Base-by-base conservation (phyloP, 208 protist genomes). In the Trichomonas tenax region DNA sequence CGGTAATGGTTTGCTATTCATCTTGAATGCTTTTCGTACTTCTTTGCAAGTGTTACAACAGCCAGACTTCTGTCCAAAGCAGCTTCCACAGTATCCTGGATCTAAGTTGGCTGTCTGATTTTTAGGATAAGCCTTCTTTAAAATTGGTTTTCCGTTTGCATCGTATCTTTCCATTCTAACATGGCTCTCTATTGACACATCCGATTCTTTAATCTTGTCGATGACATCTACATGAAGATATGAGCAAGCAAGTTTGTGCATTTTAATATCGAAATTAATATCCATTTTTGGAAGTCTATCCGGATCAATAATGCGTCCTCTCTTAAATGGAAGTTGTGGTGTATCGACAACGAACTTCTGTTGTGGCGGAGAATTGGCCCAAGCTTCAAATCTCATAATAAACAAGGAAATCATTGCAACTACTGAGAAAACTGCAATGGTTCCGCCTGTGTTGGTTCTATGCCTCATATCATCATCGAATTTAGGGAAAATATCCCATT, bases 401-500 rank as follows among this genome's bases (percentile, higher is more conserved):
- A 93, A 93, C 15, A 93, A 26, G 51, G 31, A 15, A 38, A 51
- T 17, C 44, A 93, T 93, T 10, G 44, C 44, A 34, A 93, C 15
- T 48, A 93, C 41, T 26, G 86, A 58, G 15, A 40, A 34, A 93
- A 93, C 45, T 38, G 44, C 44, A 31, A 93, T 17, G 6, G 38
- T 51, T 51, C 86, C 86, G 15, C 86, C 86, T 38, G 40, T 38
- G n/a, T 41, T 93, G 0, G 86, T 93, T 93, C 45, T 93, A 34
- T 58, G 0, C 0, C 14, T 51, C 41, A 93, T 48, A 15, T 93
- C 86, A 58, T 93, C 86, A 58, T 14, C 11, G 31, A 58, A 93
- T 93, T 93, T 93, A 11, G 86, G 40, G 44, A 48, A 93, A 93
- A 93, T 48, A 93, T 93, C 86, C 58, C 58, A 72, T 72, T 72